phyloP scores from a whole-genome alignment of 768 basidiomycete genomes.

The Phylloporus scabripes region DNA sequence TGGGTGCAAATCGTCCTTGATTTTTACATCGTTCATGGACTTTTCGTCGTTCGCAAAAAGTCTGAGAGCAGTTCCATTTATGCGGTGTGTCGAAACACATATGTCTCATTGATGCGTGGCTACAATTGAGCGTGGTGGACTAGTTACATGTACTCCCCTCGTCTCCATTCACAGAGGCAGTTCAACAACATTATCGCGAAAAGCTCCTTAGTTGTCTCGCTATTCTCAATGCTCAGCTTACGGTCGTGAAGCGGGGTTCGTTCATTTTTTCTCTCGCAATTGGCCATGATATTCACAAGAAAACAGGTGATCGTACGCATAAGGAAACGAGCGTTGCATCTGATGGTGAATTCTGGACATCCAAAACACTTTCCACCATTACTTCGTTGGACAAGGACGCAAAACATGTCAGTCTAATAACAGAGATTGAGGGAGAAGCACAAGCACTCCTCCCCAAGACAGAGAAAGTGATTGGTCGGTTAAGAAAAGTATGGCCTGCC shows the following conservation, averaged over 20 bases:
- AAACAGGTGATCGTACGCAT: constrained; percentile 40
- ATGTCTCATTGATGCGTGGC: background rate
- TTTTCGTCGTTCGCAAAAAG: constrained; percentile 72
- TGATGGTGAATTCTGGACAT: constrained; percentile 77
- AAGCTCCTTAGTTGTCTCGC: constrained; percentile 70
- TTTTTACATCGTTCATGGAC: constrained; percentile 76
- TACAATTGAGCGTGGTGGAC: constrained; percentile 1
- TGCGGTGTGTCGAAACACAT: constrained; percentile 44
- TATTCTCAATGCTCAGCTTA: constrained; percentile 59
- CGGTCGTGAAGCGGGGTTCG: constrained; percentile 49
- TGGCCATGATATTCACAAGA: constrained; percentile 1
- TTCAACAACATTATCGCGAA: constrained; percentile 60
- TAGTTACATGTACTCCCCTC: constrained; percentile 55
- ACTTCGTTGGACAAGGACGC: constrained; percentile 53
- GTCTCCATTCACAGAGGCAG: constrained; percentile 67
- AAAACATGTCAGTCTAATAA: constrained; percentile 57
- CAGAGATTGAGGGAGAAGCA: constrained; percentile 54
- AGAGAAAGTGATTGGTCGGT: constrained; percentile 34
- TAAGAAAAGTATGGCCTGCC: constrained; percentile 39
- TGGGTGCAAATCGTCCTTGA: constrained; percentile 75
- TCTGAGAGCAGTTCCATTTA: constrained; percentile 56
- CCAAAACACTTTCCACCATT: constrained; percentile 55
- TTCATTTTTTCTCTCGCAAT: background rate
- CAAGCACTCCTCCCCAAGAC: constrained; percentile 42
- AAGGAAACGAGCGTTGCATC: constrained; percentile 59